Conservation (phyloP, 768 basidiomycete genomes). For the Leccinum aurantiacum region DNA sequence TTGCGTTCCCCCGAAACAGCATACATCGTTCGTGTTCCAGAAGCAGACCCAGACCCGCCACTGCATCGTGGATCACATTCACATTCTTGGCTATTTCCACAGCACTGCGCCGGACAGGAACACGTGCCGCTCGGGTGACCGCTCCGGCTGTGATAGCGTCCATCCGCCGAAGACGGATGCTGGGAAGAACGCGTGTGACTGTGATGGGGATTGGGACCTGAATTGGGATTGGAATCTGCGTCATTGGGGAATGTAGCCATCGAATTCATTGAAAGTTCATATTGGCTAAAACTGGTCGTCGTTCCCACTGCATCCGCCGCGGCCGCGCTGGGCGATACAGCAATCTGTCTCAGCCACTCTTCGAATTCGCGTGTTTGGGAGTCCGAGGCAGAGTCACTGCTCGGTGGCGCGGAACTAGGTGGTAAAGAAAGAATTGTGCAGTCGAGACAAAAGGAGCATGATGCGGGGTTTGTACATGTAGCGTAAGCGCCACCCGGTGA, state of each 20-base stretch:
- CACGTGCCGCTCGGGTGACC: constrained; percentile 34
- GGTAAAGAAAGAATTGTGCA: constrained; percentile 59
- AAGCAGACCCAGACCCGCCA: constrained; percentile 12
- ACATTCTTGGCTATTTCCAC: constrained; percentile 33
- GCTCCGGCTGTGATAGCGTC: constrained; percentile 36
- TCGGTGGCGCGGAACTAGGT: constrained; percentile 42
- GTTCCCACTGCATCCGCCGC: constrained; percentile 20
- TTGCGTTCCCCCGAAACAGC: constrained; percentile 38
- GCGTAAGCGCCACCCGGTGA: constrained; percentile 38
- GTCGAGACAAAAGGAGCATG: constrained; percentile 55
- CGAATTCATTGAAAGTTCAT: constrained; percentile 25
- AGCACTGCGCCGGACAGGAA: constrained; percentile 33
- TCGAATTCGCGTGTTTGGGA: constrained; percentile 50
- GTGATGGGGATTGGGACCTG: constrained; percentile 1
- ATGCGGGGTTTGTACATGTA: constrained; percentile 37
- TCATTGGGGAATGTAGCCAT: constrained; percentile 14
- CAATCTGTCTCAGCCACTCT: constrained; percentile 62
- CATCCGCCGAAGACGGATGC: constrained; percentile 20
- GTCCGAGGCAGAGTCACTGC: constrained; percentile 42
- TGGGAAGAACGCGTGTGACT: constrained; percentile 17
- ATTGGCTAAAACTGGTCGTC: constrained; percentile 30
- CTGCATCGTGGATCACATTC: constrained; percentile 28
- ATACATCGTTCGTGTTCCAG: constrained; percentile 25
- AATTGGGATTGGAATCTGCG: constrained; percentile 10
- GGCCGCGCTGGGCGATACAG: constrained; percentile 17